A percentile compares a stretch with the other conserved stretches of the same genome.
These are phyloP conservation scores for Thielaviopsis populi DNA, from an alignment of 2,329 filamentous ascomycete species.

Conservation along the genomic window DNA sequence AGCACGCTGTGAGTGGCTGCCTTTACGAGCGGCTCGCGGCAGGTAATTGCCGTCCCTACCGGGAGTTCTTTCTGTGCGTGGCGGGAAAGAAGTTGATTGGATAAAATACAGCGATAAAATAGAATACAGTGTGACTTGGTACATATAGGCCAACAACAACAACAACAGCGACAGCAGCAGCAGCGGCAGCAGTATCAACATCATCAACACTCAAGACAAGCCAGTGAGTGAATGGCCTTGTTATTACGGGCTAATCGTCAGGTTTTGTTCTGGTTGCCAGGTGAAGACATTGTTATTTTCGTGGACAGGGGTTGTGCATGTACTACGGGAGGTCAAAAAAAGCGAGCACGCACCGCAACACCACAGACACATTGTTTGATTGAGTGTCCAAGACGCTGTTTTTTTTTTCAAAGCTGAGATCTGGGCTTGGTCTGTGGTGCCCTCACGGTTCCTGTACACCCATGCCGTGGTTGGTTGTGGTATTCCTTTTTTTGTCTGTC, in stretches of 20 bases:
- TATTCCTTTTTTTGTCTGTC: not conserved
- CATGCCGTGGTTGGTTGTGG: not conserved
- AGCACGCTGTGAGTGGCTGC: not conserved
- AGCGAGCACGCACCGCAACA: too few relatives aligned
- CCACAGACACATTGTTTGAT: not conserved
- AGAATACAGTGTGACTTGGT: too few relatives aligned
- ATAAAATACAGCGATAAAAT: too few relatives aligned
- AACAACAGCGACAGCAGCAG: too few relatives aligned
- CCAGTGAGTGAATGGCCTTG: not conserved
- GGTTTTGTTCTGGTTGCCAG: not conserved
- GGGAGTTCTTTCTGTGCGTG: not conserved
- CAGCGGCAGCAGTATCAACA: too few relatives aligned
- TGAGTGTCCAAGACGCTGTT: not conserved
- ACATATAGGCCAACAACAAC: too few relatives aligned
- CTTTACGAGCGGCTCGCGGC: not conserved
- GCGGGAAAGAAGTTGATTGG: not conserved
- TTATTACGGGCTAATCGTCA: not conserved
- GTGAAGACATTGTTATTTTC: not conserved
- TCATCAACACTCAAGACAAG: not conserved
- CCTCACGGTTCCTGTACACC: not conserved
- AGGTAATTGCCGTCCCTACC: not conserved
- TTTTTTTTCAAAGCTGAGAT: not conserved
- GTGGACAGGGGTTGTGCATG: not conserved
- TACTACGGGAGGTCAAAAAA: too few relatives aligned
- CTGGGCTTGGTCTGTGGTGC: not conserved